A percentile compares a stretch with the other conserved stretches of the same genome.
Evolutionary conservation across 2,329 filamentous ascomycete species (phyloP).

Genomic region (Botrytis medusae): DNA sequence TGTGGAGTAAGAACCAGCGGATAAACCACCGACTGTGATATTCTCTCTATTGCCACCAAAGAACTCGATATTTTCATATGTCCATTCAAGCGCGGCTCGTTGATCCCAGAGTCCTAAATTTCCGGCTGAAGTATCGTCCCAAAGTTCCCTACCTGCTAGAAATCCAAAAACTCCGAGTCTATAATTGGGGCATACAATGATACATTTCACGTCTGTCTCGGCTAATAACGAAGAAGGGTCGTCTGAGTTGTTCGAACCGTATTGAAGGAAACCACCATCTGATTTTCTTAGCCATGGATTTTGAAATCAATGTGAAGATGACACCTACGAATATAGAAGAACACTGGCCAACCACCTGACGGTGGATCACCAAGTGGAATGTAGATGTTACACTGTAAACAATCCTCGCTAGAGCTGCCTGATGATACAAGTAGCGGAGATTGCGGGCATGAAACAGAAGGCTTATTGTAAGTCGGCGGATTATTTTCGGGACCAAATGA

Average conservation of each 20-base stretch:
- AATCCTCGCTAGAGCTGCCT: conserved; percentile 13
- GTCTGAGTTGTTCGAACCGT: conserved; percentile 14
- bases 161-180: conserved; percentile 45
- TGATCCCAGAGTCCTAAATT: conserved; percentile 57
- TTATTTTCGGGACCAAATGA: conserved; percentile 5
- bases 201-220: conserved; percentile 58
- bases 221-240: conserved; percentile 60
- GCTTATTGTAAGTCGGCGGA: not conserved
- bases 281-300: conserved; percentile 26
- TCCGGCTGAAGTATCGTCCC: conserved; percentile 31
- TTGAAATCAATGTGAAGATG: not conserved
- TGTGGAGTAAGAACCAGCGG: conserved; percentile 34
- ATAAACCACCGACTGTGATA: conserved; percentile 53
- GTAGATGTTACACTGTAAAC: conserved; percentile 20
- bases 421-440: not conserved
- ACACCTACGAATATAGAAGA: conserved; percentile 19
- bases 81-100: conserved; percentile 57
- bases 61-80: conserved; percentile 61
- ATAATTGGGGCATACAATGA: conserved; percentile 61
- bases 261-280: conserved; percentile 49
- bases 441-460: conserved; percentile 9
- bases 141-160: conserved; percentile 16
- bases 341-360: conserved; percentile 16
- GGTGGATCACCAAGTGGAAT: conserved; percentile 13
- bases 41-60: conserved; percentile 57